Evolutionary conservation across 495 filamentous ascomycete genomes (phyloP).

Genomic region (Penicillium egyptiacum): DNA sequence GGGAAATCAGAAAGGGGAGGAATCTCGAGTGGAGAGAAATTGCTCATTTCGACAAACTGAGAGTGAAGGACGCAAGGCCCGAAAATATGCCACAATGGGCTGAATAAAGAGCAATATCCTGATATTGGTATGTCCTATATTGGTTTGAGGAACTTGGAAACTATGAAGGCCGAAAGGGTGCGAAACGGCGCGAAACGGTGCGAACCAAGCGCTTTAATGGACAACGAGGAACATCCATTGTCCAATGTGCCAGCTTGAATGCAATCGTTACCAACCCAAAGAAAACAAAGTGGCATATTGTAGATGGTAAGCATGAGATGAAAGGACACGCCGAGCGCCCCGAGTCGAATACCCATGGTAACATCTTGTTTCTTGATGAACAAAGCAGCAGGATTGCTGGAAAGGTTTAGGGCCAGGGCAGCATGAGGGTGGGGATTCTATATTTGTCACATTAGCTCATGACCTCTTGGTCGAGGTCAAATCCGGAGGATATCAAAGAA

Average conservation of each 20-base stretch:
- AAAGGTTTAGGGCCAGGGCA: not conserved
- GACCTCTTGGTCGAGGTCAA: not conserved
- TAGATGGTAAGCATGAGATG: not conserved
- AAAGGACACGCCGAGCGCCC: constrained; percentile 2
- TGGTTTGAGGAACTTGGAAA: not conserved
- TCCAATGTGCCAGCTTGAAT: not conserved
- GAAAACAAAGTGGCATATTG: constrained; percentile 2
- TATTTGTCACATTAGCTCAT: constrained; percentile 1
- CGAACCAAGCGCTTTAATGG: constrained; percentile 4
- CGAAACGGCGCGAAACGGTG: not conserved
- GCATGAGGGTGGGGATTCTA: constrained; percentile 1
- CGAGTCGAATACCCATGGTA: not conserved
- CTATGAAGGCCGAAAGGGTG: not conserved
- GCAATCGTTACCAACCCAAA: not conserved
- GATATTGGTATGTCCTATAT: not conserved
- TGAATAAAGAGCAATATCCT: not conserved
- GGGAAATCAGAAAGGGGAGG: constrained; percentile 3
- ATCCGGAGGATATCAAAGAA: constrained; percentile 1
- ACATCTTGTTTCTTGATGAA: not conserved
- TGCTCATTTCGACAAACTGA: not conserved
- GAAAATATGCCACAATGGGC: not conserved
- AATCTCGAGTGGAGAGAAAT: not conserved
- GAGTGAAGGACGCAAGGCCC: not conserved
- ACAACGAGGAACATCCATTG: not conserved
- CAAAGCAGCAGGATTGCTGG: not conserved